These are phyloP conservation scores for Pseudogymnoascus sp. DNA, from an alignment of 2,329 filamentous ascomycete genomes.

Conservation along the genomic window DNA sequence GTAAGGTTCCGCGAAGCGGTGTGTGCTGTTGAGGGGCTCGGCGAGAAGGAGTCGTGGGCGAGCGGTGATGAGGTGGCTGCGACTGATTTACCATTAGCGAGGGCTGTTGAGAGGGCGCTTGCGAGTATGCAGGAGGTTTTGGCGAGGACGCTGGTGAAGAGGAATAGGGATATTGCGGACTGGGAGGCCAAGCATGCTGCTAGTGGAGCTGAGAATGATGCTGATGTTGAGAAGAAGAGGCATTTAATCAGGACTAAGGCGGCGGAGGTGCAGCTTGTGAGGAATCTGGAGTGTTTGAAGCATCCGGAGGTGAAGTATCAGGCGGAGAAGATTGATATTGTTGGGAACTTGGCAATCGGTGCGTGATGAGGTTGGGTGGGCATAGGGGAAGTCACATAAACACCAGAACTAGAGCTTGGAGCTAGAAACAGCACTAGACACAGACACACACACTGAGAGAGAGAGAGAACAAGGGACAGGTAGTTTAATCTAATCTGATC, in stretches of 20 bases:
- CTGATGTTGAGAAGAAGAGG: slow-evolving; percentile 36
- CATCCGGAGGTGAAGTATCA: slow-evolving; percentile 58
- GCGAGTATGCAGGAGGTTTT: slow-evolving; percentile 89
- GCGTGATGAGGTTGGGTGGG: background rate
- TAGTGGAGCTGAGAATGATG: slow-evolving; percentile 32
- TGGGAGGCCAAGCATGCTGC: slow-evolving; percentile 36
- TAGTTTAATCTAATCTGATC: slow-evolving; percentile 1
- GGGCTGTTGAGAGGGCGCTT: slow-evolving; percentile 76
- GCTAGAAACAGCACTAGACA: background rate
- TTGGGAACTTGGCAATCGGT: background rate
- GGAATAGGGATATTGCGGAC: slow-evolving; percentile 54
- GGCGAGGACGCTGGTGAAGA: slow-evolving; percentile 55
- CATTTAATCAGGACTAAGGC: slow-evolving; percentile 71
- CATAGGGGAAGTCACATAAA: background rate
- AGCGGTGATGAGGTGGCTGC: slow-evolving; percentile 64
- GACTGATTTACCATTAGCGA: slow-evolving; percentile 70
- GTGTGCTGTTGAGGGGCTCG: slow-evolving; percentile 39
- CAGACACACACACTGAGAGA: background rate
- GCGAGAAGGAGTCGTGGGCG: slow-evolving; percentile 59
- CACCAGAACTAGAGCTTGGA: background rate
- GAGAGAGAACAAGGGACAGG: background rate
- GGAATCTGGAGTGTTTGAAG: slow-evolving; percentile 62
- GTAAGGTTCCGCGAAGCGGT: slow-evolving; percentile 82
- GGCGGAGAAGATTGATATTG: slow-evolving; percentile 40
- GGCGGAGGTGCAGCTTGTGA: slow-evolving; percentile 77